Evolutionary conservation across 768 basidiomycete species (phyloP), one percentile per base, ranked within the genome.

Genomic region (Leccinum pellstonianum): DNA sequence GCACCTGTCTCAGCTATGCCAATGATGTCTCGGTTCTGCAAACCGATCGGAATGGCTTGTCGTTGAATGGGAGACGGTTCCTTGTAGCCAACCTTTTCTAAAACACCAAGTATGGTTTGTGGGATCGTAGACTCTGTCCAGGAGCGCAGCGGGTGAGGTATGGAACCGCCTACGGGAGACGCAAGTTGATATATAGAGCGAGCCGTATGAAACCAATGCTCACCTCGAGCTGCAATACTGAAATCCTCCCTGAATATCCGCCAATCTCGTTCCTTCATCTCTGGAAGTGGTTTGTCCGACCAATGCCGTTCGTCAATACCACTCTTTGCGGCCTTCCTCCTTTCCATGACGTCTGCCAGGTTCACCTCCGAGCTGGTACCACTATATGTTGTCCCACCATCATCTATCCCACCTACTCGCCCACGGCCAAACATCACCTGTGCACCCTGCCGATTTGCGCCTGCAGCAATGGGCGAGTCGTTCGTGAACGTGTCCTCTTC

Each of bases 161-260:
- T 98, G 60, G 85, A 81, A 52, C 97, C 97, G 75, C 93, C 93
- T 95, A 65, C 1, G 61, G 52, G 57, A 52, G 12, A 60, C 41
- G 53, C 46, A 38, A 15, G 23, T 66, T 19, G 52, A 37, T 5
- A 57, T 29, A 25, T 5, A 31, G 17, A 25, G 50, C 19, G 29
- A 50, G 59, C 1, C 19, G 15, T 19, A 29, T 23, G 27, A 56
- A 51, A 58, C 52, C 43, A 58, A n/a, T 38, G 6, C 37, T 71
- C 54, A 89, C 95, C 96, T 75, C 95, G 77, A 1, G 95, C 89
- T 59, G 93, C 86, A 60, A 99, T 99, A 68, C 89, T 95, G 77
- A 96, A 99, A 75, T 99, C 97, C 75, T 98, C 97, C 62, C 95
- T 80, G 79, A 99, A 98, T 72, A 99, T 99, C 67, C 97, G 86